Conservation (phyloP, 345 rosid genomes). For the Leavenworthia alabamica region DNA sequence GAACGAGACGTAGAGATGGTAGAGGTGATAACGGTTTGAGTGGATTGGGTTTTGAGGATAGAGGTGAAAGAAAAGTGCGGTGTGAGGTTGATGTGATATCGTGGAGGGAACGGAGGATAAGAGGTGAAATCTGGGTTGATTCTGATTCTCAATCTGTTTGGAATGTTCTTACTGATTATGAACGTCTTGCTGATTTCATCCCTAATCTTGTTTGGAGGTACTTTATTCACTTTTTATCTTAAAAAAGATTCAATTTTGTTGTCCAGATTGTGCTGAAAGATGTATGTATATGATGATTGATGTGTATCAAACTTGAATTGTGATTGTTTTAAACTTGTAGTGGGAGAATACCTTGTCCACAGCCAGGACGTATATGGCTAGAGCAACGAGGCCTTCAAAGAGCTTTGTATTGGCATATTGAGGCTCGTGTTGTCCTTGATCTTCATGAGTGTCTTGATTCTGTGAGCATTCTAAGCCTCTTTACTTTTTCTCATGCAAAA, state of each 20-base stretch:
- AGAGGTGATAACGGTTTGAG: slow-evolving; percentile 8
- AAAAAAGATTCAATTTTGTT: not conserved
- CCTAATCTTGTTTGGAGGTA: slow-evolving; percentile 90
- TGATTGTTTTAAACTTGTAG: slow-evolving; percentile 31
- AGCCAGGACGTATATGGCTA: slow-evolving; percentile 92
- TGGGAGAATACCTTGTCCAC: slow-evolving; percentile 87
- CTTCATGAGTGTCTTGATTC: slow-evolving; percentile 65
- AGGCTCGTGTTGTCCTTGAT: slow-evolving; percentile 94
- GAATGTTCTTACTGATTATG: slow-evolving; percentile 89
- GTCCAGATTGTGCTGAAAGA: not conserved
- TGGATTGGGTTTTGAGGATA: slow-evolving; percentile 29
- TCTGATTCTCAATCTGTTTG: slow-evolving; percentile 69
- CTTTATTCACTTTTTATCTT: not conserved
- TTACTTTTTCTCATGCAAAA: not conserved
- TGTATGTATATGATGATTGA: not conserved
- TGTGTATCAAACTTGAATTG: not conserved
- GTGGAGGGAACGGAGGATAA: slow-evolving; percentile 85
- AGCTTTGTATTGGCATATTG: slow-evolving; percentile 95
- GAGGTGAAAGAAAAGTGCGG: slow-evolving; percentile 47
- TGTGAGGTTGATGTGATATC: slow-evolving; percentile 82
- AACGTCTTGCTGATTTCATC: slow-evolving; percentile 83
- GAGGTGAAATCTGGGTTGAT: slow-evolving; percentile 51
- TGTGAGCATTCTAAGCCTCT: slow-evolving; percentile 36
- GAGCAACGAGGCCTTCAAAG: slow-evolving; percentile 95
- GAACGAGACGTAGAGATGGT: slow-evolving; percentile 1